Conservation (phyloP, 108 stramenopile genomes). For the Nitzschia sp. region DNA sequence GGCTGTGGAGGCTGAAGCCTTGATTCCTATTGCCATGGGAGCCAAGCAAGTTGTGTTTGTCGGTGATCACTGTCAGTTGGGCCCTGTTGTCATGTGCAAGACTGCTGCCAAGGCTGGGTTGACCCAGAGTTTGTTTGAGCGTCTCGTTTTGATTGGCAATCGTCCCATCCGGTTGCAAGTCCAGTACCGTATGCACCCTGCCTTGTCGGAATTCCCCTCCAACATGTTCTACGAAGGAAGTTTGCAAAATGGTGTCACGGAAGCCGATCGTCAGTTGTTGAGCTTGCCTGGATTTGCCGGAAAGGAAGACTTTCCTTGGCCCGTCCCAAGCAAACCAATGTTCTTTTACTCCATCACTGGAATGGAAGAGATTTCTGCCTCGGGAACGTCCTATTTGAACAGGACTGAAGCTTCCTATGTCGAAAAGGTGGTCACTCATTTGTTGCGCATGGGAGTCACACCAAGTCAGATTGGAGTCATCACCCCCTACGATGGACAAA, state of each 20-base stretch:
- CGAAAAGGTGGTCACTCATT: constrained; percentile 95
- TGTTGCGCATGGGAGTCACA: constrained; percentile 89
- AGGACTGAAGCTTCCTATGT: constrained; percentile 95
- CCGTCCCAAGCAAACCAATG: constrained; percentile 91
- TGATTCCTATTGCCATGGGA: constrained; percentile 96
- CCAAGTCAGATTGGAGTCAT: constrained; percentile 95
- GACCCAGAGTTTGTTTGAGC: constrained; percentile 94
- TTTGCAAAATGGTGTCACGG: constrained; percentile 96
- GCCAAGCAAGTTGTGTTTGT: constrained; percentile 97
- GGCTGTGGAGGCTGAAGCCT: constrained; percentile 96
- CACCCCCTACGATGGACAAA: constrained; percentile 98
- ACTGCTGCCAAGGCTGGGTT: constrained; percentile 93
- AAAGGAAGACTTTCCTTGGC: constrained; percentile 89
- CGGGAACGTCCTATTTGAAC: constrained; percentile 97
- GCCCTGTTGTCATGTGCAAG: constrained; percentile 98
- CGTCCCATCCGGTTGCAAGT: constrained; percentile 97
- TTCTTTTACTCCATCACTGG: constrained; percentile 92
- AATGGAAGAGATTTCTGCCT: constrained; percentile 95
- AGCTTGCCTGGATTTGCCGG: constrained; percentile 70
- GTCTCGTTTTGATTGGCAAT: constrained; percentile 91
- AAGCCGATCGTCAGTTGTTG: constrained; percentile 86
- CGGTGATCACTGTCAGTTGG: constrained; percentile 99
- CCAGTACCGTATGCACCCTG: constrained; percentile 99
- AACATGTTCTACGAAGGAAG: constrained; percentile 99
- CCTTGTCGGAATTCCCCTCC: constrained; percentile 95